Percentiles rank a stretch among this genome's conserved stretches.
Conservation (phyloP, 2,329 filamentous ascomycete genomes). For the Nothopassalora personata region DNA sequence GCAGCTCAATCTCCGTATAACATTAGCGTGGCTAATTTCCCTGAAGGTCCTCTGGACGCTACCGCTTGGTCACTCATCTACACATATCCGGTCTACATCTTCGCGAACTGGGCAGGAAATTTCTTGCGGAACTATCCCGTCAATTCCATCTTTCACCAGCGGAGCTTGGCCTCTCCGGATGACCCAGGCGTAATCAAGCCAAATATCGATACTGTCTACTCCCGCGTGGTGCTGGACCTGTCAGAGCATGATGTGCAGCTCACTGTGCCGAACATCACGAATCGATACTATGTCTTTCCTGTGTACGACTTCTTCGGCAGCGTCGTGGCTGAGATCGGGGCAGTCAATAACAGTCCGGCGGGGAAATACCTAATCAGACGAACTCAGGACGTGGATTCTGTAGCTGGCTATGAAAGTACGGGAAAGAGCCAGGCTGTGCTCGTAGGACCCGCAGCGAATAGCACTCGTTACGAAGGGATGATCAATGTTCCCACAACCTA, state of each 20-base stretch:
- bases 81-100: neutral
- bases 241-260: constrained; percentile 4
- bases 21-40: neutral
- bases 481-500: constrained; percentile 13
- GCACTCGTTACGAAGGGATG: neutral
- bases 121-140: neutral
- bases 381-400: neutral
- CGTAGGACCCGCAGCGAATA: neutral
- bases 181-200: constrained; percentile 4
- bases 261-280: constrained; percentile 2
- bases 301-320: constrained; percentile 14
- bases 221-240: constrained; percentile 8
- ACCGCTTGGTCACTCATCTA: neutral
- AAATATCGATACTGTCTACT: constrained; percentile 13
- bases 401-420: neutral
- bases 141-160: constrained; percentile 9
- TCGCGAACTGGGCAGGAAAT: constrained; percentile 5
- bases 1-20: constrained; percentile 2
- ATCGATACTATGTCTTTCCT: neutral
- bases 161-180: constrained; percentile 4
- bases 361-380: neutral
- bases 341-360: constrained; percentile 1
- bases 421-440: neutral
- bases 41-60: neutral
- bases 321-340: constrained; percentile 12